phyloP scores from a whole-genome alignment of 176 grass and related monocot genomes.

The Ananas comosus region DNA sequence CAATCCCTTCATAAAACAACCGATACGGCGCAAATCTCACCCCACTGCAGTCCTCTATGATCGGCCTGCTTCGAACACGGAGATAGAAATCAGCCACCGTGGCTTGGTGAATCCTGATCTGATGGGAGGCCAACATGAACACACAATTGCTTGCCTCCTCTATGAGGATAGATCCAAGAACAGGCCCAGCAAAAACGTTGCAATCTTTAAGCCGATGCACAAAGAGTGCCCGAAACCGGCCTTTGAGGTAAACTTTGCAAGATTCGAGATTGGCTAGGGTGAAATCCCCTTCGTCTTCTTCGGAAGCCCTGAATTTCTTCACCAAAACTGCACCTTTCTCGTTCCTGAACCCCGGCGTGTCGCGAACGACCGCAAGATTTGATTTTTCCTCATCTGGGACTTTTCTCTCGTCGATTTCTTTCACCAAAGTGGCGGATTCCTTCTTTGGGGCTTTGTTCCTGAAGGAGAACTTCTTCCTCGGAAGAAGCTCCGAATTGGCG shows the following conservation, averaged over 20 bases:
- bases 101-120: constrained; percentile 81
- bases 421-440: constrained; percentile 15
- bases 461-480: constrained; percentile 87
- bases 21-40: constrained; percentile 77
- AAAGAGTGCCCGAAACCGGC: constrained; percentile 55
- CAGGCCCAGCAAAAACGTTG: constrained; percentile 53
- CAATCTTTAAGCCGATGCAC: constrained; percentile 56
- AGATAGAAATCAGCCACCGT: constrained; percentile 69
- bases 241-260: constrained; percentile 66
- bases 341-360: constrained; percentile 53
- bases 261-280: constrained; percentile 57
- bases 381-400: constrained; percentile 10
- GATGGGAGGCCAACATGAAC: constrained; percentile 69
- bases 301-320: constrained; percentile 59
- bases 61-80: constrained; percentile 69
- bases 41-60: constrained; percentile 68
- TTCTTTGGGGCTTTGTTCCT: constrained; percentile 59
- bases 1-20: constrained; percentile 53
- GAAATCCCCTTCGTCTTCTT: constrained; percentile 67
- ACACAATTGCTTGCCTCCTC: constrained; percentile 52
- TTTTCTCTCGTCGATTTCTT: constrained; percentile 10
- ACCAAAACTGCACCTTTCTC: constrained; percentile 40
- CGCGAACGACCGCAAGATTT: constrained; percentile 9
- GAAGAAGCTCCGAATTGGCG: constrained; percentile 33
- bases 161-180: constrained; percentile 73